Evolutionary conservation across 345 rosid species (phyloP), one percentile per base, ranked within the genome.

Genomic region (Murraya koenigii): DNA sequence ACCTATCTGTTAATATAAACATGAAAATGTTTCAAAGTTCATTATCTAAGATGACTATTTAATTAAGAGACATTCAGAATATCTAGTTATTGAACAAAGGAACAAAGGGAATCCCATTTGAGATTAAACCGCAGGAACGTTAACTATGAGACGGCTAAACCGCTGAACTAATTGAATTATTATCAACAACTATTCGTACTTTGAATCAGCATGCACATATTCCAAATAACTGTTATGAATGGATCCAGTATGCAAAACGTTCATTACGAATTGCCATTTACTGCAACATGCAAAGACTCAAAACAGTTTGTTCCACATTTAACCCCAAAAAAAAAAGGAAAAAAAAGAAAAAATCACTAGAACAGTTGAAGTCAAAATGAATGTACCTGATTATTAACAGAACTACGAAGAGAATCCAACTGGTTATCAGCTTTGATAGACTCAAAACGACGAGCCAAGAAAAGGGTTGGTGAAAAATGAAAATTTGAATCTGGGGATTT

Each of bases 391-490:
- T 64, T 33, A 35, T 35, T 70, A 33, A 71, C 68, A 35, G 25
- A 62, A 55, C 36, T 49, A 22, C 6, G 2, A 4, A 38, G 3
- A 30, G 64, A 69, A 60, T 79, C 79, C 59, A 76, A 35, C 58
- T 60, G 76, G 10, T 71, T 86, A 54, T 65, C 82, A 26, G 86
- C 73, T 71, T 66, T 55, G 71, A 62, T 55, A 26, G 89, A 82
- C 36, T 80, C 71, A 77, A 84, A 83, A 10, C 85, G 83, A 58
- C 77, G 72, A 78, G 65, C 0, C 23, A 64, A 32, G 71, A 72
- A 71, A 69, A 68, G 79, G 63, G 72, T 39, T 19, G 54, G 2
- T 17, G 59, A 63, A 35, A 1, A 15, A 72, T 1, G 28, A 22
- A 9, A 55, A 65, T 20, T 55, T 5, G 55, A 36, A 36, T 11